These are phyloP conservation scores for Bryum argenteum DNA, from an alignment of 225 moss, liverwort and hornwort species.

Conservation along the genomic window DNA sequence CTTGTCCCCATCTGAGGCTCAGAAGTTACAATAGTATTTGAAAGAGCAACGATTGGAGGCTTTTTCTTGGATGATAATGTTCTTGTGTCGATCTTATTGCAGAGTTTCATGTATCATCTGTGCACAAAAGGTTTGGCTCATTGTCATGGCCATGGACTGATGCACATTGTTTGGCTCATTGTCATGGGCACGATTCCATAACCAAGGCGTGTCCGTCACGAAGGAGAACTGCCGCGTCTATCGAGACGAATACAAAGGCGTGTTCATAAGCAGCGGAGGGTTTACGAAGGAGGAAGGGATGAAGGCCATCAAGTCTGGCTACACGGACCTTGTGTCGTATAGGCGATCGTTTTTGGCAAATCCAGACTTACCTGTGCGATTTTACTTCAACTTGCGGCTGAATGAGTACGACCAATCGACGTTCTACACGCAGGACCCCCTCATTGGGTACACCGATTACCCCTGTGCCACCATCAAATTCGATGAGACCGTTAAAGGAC, in stretches of 20 bases:
- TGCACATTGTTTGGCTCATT: slow-evolving; percentile 34
- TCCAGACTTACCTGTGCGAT: slow-evolving; percentile 39
- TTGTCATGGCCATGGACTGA: slow-evolving; percentile 51
- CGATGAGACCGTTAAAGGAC: not conserved
- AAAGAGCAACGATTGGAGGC: no score
- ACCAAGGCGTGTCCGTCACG: not conserved
- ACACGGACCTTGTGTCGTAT: slow-evolving; percentile 41
- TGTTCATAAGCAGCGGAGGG: slow-evolving; percentile 52
- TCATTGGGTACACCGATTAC: slow-evolving; percentile 40
- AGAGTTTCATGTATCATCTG: no score
- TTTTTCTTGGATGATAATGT: no score
- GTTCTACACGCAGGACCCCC: slow-evolving; percentile 42
- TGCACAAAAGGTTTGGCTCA: no score
- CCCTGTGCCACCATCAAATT: not conserved
- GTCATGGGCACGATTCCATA: slow-evolving; percentile 48
- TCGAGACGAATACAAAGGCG: slow-evolving; percentile 32
- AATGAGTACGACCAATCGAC: slow-evolving; percentile 45
- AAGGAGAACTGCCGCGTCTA: slow-evolving; percentile 31
- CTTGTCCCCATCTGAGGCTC: no score
- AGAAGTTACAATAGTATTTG: no score
- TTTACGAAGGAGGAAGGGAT: slow-evolving; percentile 52
- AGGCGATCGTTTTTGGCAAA: slow-evolving; percentile 46
- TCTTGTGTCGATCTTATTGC: no score
- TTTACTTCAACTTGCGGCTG: slow-evolving; percentile 36
- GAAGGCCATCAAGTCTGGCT: slow-evolving; percentile 18